Conservation (phyloP, 2,329 filamentous ascomycete species). For the Balansia obtecta region DNA sequence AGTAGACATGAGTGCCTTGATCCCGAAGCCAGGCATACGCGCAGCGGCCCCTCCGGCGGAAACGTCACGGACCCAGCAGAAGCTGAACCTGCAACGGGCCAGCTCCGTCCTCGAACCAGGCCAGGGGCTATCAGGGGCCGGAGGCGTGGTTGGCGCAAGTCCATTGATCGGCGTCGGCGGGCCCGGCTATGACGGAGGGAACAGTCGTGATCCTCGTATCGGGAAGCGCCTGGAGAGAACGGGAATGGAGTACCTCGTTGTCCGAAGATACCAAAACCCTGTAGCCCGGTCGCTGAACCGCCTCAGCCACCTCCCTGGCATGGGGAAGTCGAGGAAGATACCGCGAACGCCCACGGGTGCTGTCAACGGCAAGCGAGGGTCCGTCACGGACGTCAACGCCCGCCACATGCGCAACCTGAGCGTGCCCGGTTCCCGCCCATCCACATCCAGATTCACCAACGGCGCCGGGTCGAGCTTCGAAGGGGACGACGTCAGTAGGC, state of each 20-base stretch:
- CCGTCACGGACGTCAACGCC: constrained; percentile 13
- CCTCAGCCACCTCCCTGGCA: constrained; percentile 33
- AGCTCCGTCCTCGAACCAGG: constrained; percentile 59
- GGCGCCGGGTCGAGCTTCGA: constrained; percentile 33
- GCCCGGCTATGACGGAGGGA: constrained; percentile 38
- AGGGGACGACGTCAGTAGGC: constrained; percentile 28
- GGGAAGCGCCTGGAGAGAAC: constrained; percentile 55
- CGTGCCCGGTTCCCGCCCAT: constrained; percentile 21
- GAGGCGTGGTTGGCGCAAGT: constrained; percentile 28
- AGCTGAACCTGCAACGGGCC: constrained; percentile 61
- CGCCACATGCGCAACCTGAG: constrained; percentile 28
- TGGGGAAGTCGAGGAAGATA: constrained; percentile 38
- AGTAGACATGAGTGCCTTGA: constrained; percentile 31
- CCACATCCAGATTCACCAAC: constrained; percentile 21
- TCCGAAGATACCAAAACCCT: constrained; percentile 60
- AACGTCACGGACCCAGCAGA: constrained; percentile 60
- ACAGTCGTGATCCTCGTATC: constrained; percentile 47
- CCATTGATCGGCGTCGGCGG: constrained; percentile 40
- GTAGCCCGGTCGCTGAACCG: constrained; percentile 47
- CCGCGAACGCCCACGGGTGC: constrained; percentile 26
- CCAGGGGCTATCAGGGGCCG: constrained; percentile 26
- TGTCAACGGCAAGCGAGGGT: constrained; percentile 23
- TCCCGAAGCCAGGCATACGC: constrained; percentile 30
- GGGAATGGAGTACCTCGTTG: constrained; percentile 61
- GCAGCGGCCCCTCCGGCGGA: constrained; percentile 33